Evolutionary conservation across 371 early-diverging fungal species (phyloP), one percentile per base, ranked within the genome.

Genomic region (Aphelidium insulamus): DNA sequence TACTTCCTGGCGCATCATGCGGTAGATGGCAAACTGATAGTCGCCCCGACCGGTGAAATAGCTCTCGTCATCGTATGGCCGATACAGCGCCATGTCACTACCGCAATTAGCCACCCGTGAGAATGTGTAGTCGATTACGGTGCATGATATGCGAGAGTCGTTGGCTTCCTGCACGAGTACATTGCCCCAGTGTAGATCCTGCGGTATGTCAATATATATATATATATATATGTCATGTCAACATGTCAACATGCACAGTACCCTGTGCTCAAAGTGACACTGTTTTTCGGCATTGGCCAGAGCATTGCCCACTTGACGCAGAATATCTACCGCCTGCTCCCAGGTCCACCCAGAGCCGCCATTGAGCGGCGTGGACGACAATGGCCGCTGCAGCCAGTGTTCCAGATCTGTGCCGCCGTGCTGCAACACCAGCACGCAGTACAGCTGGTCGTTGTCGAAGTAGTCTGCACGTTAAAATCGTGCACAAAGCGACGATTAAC

Each of bases 161-260:
- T n/a, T n/a, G n/a, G n/a, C n/a, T n/a, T n/a, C n/a, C n/a, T n/a
- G n/a, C 21, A 80, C 57, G 38, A 84, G 50, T n/a, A 83, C 57
- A 45, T 84, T 84, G 18, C 82, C 83, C 83, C 80, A 83, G 40
- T 84, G 85, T 43, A 84, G 43, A 45, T 84, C 85, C n/a, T n/a
- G 17, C 85, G 69, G 43, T 84, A 83, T n/a, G 52, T 82, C 78
- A 40, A 79, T 76, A 39, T 54, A 45, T 32, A 46, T 51, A 16
- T 45, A 47, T 12, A 26, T 33, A 28, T 5, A 12, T 26, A 27
- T 10, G 8, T 11, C 34, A 18, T 33, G n/a, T 10, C 12, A 27
- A 27, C 10, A 17, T 23, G 31, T 9, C 7, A 14, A 8, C 15
- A 23, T 35, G 25, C 5, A 29, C 22, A 43, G 41, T 24, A 59